A percentile compares a stretch with the other conserved stretches of the same genome.
Conservation (phyloP, 768 basidiomycete genomes). For the Auricularia sp. region DNA sequence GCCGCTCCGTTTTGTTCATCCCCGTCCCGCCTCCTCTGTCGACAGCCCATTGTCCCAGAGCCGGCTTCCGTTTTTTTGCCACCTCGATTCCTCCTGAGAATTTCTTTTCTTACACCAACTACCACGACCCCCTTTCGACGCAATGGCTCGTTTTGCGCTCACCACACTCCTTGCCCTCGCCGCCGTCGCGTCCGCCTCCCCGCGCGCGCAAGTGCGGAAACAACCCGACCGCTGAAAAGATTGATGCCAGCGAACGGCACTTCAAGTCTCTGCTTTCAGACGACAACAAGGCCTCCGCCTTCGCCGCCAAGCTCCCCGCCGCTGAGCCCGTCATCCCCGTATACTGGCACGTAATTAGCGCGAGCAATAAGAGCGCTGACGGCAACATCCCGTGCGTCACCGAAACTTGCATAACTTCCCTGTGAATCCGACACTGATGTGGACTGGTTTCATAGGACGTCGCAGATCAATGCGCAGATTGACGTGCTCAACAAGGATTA, state of each 20-base stretch:
- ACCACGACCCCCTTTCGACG: too few species aligned
- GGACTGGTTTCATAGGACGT: not conserved
- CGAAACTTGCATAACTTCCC: too few species aligned
- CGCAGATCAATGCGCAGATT: slow-evolving; percentile 31
- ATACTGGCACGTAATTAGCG: not conserved
- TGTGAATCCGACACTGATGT: too few species aligned
- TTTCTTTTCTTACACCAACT: too few species aligned
- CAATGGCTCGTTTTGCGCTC: not conserved
- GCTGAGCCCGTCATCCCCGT: not conserved
- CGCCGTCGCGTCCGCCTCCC: not conserved
- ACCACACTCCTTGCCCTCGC: not conserved
- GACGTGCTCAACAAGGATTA: slow-evolving; percentile 32
- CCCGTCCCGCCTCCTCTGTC: too few species aligned
- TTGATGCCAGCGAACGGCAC: not conserved
- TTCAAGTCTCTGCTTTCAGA: not conserved
- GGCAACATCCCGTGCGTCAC: not conserved
- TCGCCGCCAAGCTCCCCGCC: too few species aligned
- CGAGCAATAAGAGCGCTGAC: not conserved
- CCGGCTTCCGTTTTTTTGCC: too few species aligned
- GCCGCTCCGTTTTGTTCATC: too few species aligned
- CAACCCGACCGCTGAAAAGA: not conserved
- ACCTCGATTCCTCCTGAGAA: too few species aligned
- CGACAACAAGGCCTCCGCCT: too few species aligned
- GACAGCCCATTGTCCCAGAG: too few species aligned
- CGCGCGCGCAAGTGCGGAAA: not conserved